These are phyloP conservation scores for Rhizopogon rudus DNA, from an alignment of 768 basidiomycete species.

Conservation along the genomic window DNA sequence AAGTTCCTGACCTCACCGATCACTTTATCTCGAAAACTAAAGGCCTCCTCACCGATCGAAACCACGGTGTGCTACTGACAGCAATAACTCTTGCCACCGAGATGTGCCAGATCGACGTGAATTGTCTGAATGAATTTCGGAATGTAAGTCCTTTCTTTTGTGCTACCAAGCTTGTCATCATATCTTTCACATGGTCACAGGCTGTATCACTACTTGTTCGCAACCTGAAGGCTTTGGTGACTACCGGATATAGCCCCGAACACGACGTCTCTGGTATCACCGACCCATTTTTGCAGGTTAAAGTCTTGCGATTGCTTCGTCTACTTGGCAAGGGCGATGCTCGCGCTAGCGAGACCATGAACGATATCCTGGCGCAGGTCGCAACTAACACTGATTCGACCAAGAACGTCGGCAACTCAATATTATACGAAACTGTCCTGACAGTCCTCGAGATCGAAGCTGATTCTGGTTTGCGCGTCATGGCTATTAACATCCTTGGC, in stretches of 20 bases:
- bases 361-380: slow-evolving; percentile 97
- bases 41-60: slow-evolving; percentile 88
- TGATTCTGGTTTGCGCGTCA: slow-evolving; percentile 90
- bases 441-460: slow-evolving; percentile 97
- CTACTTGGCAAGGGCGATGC: slow-evolving; percentile 83
- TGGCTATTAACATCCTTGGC: slow-evolving; percentile 99
- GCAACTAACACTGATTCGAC: slow-evolving; percentile 98
- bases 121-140: slow-evolving; percentile 79
- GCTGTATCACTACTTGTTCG: slow-evolving; percentile 91
- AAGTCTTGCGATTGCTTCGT: slow-evolving; percentile 83
- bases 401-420: slow-evolving; percentile 98
- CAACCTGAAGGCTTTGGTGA: slow-evolving; percentile 90
- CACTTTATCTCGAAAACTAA: slow-evolving; percentile 89
- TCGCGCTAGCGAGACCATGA: slow-evolving; percentile 93
- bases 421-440: slow-evolving; percentile 95
- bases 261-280: slow-evolving; percentile 99
- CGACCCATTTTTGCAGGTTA: slow-evolving; percentile 92
- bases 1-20: slow-evolving; percentile 93
- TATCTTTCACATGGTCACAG: slow-evolving; percentile 34
- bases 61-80: slow-evolving; percentile 94
- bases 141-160: slow-evolving; percentile 49
- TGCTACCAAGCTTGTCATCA: neutral
- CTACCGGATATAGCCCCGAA: slow-evolving; percentile 96
- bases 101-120: slow-evolving; percentile 80
- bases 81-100: slow-evolving; percentile 93